Evolutionary conservation across 495 filamentous ascomycete species (phyloP).

Genomic region (Glonium stellatum): DNA sequence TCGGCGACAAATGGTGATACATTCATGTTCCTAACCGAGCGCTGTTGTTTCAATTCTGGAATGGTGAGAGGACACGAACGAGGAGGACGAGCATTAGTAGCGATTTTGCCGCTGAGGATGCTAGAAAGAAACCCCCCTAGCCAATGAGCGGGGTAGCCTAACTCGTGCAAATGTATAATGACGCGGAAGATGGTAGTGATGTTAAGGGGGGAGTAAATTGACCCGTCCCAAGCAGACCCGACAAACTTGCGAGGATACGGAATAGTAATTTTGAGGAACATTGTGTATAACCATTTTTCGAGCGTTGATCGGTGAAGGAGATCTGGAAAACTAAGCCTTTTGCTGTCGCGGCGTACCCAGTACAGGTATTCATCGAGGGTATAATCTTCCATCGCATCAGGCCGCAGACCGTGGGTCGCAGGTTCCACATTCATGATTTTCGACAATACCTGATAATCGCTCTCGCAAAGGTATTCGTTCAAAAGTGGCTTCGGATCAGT

Average conservation of each 20-base stretch:
- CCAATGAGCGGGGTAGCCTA: conserved; percentile 39
- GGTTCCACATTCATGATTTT: background rate
- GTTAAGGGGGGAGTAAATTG: conserved; percentile 30
- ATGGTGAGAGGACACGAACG: conserved; percentile 6
- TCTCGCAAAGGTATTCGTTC: background rate
- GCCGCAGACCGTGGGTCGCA: background rate
- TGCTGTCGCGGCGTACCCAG: background rate
- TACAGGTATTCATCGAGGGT: background rate
- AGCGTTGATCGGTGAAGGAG: conserved; percentile 30
- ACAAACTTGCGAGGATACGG: conserved; percentile 16
- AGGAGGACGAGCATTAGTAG: conserved; percentile 32
- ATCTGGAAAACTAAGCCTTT: conserved; percentile 7
- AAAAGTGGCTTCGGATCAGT: background rate
- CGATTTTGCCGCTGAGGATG: conserved; percentile 28
- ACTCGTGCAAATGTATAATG: conserved; percentile 26
- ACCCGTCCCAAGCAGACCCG: background rate
- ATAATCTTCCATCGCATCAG: background rate
- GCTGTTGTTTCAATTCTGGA: conserved; percentile 12
- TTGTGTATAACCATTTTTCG: conserved; percentile 31
- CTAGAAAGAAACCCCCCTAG: conserved; percentile 27
- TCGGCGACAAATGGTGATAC: conserved; percentile 32
- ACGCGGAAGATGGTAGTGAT: conserved; percentile 32
- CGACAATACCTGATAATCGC: background rate
- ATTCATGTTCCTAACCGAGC: conserved; percentile 22
- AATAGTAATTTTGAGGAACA: conserved; percentile 37